Evolutionary conservation across 805 yeast species (phyloP).

Genomic region (Wickerhamomyces bisporus): DNA sequence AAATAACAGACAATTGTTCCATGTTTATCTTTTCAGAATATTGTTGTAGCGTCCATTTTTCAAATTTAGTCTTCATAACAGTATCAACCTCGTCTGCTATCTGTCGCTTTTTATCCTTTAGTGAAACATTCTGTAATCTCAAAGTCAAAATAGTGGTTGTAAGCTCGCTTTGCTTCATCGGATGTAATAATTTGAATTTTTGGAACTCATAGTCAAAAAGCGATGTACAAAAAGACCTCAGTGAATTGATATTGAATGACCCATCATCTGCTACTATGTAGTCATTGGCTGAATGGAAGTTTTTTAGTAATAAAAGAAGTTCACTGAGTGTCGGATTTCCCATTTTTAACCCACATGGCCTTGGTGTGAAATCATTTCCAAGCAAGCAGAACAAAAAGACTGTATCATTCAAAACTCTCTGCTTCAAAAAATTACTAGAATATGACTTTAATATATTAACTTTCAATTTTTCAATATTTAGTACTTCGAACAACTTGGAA

Average conservation of each 20-base stretch:
- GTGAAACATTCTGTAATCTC: conserved; percentile 26
- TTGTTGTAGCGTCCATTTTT: conserved; percentile 70
- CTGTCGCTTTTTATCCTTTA: conserved; percentile 47
- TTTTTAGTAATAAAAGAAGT: conserved; percentile 56
- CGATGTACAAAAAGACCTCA: conserved; percentile 51
- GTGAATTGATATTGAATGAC: conserved; percentile 75
- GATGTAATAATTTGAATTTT: not conserved
- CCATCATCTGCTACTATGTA: conserved; percentile 71
- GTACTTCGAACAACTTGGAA: conserved; percentile 59
- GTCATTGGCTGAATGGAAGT: conserved; percentile 55
- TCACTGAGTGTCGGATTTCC: conserved; percentile 79
- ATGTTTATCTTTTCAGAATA: conserved; percentile 51
- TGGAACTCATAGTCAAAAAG: conserved; percentile 3
- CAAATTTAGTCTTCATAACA: conserved; percentile 59
- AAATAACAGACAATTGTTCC: conserved; percentile 41
- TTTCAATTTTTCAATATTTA: conserved; percentile 63
- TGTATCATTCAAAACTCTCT: conserved; percentile 62
- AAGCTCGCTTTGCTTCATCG: not conserved
- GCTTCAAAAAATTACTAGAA: too few relatives aligned
- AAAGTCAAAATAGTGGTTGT: not conserved
- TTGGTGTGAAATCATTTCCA: conserved; percentile 95
- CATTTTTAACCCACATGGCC: conserved; percentile 79
- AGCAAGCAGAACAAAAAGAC: conserved; percentile 82
- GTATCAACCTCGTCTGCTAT: conserved; percentile 39
- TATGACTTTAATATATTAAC: too few relatives aligned